A percentile compares a stretch with the other conserved stretches of the same genome.
phyloP scores from a whole-genome alignment of 768 basidiomycete genomes.

The Tulasnella sp. region DNA sequence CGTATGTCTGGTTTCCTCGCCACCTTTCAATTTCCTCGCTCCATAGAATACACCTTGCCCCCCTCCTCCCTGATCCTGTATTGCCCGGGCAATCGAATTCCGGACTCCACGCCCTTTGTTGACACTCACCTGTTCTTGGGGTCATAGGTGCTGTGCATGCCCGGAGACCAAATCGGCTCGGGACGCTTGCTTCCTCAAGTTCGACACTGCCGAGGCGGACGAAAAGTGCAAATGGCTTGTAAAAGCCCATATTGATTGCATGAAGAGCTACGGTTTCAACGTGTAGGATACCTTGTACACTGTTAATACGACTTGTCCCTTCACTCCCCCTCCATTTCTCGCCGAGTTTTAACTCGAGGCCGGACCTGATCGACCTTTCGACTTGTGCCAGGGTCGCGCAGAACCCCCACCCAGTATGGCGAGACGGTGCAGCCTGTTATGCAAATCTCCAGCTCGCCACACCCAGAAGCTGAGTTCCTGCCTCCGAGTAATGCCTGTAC shows the following conservation, averaged over 20 bases:
- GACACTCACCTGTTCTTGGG: not conserved
- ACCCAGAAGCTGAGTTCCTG: not conserved
- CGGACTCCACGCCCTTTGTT: not conserved
- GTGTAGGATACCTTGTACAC: slow-evolving; percentile 36
- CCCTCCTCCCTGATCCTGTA: slow-evolving; percentile 4
- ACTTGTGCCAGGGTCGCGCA: not conserved
- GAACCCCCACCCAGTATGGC: not conserved
- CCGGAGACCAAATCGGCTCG: slow-evolving; percentile 88
- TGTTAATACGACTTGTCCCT: not conserved
- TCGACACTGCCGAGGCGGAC: slow-evolving; percentile 58
- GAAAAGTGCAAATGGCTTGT: slow-evolving; percentile 80
- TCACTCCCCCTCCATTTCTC: not conserved
- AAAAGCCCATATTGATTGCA: slow-evolving; percentile 80
- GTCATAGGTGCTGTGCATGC: slow-evolving; percentile 88
- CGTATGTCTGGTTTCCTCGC: slow-evolving; percentile 53
- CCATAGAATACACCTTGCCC: not conserved
- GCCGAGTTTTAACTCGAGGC: not conserved
- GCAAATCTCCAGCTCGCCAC: not conserved
- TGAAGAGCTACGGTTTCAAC: slow-evolving; percentile 88
- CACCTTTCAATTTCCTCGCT: not conserved
- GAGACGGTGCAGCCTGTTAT: not conserved
- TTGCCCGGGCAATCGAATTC: slow-evolving; percentile 4
- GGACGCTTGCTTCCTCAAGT: slow-evolving; percentile 89
- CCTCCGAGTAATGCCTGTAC: not conserved
- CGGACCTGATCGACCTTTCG: not conserved